Percentiles rank a stretch among this genome's conserved stretches.
phyloP scores from a whole-genome alignment of 768 basidiomycete species.

The Psilocybe subaeruginosa region DNA sequence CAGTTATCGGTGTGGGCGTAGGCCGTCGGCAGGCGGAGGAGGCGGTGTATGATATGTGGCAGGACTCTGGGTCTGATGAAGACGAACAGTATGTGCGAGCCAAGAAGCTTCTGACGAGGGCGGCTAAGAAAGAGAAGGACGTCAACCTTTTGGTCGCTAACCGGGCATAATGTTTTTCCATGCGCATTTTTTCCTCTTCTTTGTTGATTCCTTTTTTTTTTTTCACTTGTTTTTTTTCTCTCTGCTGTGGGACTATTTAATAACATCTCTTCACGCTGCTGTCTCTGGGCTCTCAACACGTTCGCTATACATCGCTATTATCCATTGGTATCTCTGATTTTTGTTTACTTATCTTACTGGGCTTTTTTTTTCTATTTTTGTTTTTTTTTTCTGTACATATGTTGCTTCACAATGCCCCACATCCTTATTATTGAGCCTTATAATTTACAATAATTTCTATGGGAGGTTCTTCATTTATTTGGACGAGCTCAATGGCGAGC shows the following conservation, averaged over 20 bases:
- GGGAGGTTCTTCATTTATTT: neutral
- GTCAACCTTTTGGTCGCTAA: slow-evolving; percentile 18
- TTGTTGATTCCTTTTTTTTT: slow-evolving; percentile 1
- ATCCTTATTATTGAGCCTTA: neutral
- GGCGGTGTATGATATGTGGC: slow-evolving; percentile 45
- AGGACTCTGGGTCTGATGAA: slow-evolving; percentile 71
- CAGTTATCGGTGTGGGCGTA: slow-evolving; percentile 1
- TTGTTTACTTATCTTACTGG: neutral
- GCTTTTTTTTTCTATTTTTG: neutral
- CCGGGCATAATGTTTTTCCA: slow-evolving; percentile 6
- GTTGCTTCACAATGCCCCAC: neutral
- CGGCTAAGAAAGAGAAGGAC: slow-evolving; percentile 43
- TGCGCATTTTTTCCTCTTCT: neutral
- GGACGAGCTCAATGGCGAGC: no score
- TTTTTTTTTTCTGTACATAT: neutral
- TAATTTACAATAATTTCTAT: neutral
- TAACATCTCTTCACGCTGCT: neutral
- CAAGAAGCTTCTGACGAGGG: slow-evolving; percentile 51
- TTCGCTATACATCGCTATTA: neutral
- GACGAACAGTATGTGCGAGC: slow-evolving; percentile 69
- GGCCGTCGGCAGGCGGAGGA: slow-evolving; percentile 2
- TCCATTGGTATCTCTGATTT: neutral
- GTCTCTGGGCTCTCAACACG: neutral
- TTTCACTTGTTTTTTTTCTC: neutral
- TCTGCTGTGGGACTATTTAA: neutral